Evolutionary conservation across 108 stramenopile species (phyloP), one percentile per base, ranked within the genome.

Genomic region (Craspedostauros australis): DNA sequence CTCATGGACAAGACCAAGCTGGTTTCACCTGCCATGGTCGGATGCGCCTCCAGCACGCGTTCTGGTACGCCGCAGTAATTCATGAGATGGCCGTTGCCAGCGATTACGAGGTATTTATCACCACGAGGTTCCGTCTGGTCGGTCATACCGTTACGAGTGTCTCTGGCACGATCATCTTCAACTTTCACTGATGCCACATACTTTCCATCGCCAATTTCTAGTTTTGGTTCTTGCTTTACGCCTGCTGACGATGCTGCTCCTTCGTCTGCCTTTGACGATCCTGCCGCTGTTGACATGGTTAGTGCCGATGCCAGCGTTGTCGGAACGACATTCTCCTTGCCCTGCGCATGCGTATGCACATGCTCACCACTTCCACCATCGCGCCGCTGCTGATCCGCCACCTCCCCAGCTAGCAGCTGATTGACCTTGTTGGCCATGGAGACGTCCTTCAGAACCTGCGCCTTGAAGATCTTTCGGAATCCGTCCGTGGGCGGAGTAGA

Each of bases 381-480:
- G 4, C 33, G n/a, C 9, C 34, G 19, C 18, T 45, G 14, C 21
- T 49, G 39, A 24, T 68, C 41, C 8, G 56, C 41, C 12, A 53
- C 37, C n/a, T n/a, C n/a, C n/a, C n/a, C n/a, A n/a, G n/a, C n/a
- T 5, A 54, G 19, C 38, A 65, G 28, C 12, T 20, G 32, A 43
- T 60, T 62, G 18, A 82, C 49, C 26, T 50, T 59, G 42, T 81
- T 60, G 21, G 75, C 84, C 84, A 86, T 86, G 41, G 77, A 72
- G 36, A 68, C 70, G 64, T 86, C 84, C 59, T 86, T 86, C 23
- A 86, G 45, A 5, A 86, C 48, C 52, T 86, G 84, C 2, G 84
- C 84, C 46, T 74, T 70, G 45, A 68, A 75, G 11, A 75, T 75
- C 14, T 46, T 30, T 30, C 68, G 70, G 56, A 76, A 76, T 36